Base-by-base conservation (phyloP, 1,284 basidiomycete genomes). In the Fomitopsis palustris region DNA sequence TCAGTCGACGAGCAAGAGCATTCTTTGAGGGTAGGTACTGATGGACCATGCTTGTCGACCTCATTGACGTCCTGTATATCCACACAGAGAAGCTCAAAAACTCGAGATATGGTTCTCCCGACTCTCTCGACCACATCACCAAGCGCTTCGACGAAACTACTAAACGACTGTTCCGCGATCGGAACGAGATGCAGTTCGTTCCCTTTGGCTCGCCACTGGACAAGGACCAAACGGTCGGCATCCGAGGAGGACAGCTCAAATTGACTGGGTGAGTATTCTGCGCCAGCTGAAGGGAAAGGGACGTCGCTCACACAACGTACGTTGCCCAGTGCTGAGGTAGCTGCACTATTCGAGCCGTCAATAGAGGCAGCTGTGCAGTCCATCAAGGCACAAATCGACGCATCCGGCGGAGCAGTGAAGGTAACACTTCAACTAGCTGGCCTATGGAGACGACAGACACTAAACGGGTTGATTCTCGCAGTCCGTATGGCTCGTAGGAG, bases 71-170 rank as follows among this genome's bases (percentile, higher is more conserved):
- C 45, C 51, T 49, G 5, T 14, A 17, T 19, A 58, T n/a, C n/a
- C 31, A 52, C 25, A 4, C 66, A 88, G 87, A 85, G 62, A 90
- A 90, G 70, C 81, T 90, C 59, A 84, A 79, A 65, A 77, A 74
- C 61, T 90, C 88, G 17, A 86, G 80, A 73, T 90, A 90, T 63
- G 87, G 88, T 54, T 80, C 83, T 4, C 70, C 81, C 1, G 88
- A 88, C 65, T 77, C 85, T 4, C 73, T 91, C 12, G 88, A 91
- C 56, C 89, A 91, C 65, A 80, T 82, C 61, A 86, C 88, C 3
- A 85, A 85, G 63, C 81, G 83, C 14, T 92, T 91, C 68, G 90
- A 92, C 60, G 88, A 91, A 72, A 90, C 88, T 0, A 91, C 89
- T 5, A 92, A 92, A 69, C 81, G 88, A 37, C 72, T 90, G 0